Evolutionary conservation across 2,329 filamentous ascomycete genomes (phyloP), one percentile per base, ranked within the genome.

Genomic region (Colletotrichum scovillei): DNA sequence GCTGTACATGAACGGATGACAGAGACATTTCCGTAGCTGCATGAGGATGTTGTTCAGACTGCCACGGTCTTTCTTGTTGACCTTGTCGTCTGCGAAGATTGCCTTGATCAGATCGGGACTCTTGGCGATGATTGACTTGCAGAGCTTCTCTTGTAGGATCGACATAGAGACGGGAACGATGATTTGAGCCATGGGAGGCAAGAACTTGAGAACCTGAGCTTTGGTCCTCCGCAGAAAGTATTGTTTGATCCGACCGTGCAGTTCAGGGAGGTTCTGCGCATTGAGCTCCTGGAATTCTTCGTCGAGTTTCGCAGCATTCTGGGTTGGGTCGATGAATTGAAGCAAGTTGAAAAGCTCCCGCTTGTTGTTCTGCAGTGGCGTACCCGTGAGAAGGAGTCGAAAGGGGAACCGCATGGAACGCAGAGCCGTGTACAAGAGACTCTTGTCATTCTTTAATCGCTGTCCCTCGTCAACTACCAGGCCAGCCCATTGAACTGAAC

Each of bases 121-220:
- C 81, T 97, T 97, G 16, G 94, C 91, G 78, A 99, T 89, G 77
- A 99, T 98, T 2, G 94, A 97, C 80, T 95, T 97, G 84, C 97
- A 98, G 0, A 99, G 88, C 80, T 95, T 97, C 85, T 98, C 97
- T 80, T 99, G 97, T 14, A 99, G 86, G 16, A 95, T 88, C 1
- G 94, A 95, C 95, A 98, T 98, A 2, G 94, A 95, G n/a, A 99
- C 92, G 0, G 97, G 97, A 5, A 99, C 85, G 74, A 99, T 98
- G 77, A 99, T 95, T 79, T 98, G 96, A 1, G 94, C 93, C 90
- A 99, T 95, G 0, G 96, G 92, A 0, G 97, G 97, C 11, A 99
- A 86, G 82, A 98, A 98, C 52, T 94, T 96, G 65, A 99, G 86
- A 0, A 98, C 96, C 74, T 96, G 92, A 14, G 92, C 92, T 81